Evolutionary conservation across 257 asterid species (phyloP).

Genomic region (Galeopsis tetrahit): DNA sequence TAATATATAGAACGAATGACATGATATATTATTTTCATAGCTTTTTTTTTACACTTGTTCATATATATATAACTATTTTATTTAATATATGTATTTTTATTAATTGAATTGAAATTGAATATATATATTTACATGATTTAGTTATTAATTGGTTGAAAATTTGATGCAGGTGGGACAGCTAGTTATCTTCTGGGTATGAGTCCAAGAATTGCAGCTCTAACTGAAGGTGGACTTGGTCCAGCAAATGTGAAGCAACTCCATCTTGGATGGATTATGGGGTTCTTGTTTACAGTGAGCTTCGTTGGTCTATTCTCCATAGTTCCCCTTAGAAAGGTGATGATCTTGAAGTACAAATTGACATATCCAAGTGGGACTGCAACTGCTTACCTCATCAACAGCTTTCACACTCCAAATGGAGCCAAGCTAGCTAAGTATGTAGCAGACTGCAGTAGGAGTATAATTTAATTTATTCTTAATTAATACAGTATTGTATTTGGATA

Average conservation of each 20-base stretch:
- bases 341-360: slow-evolving; percentile 71
- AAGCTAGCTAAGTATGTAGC: slow-evolving; percentile 62
- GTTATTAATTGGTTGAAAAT: too few relatives aligned
- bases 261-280: slow-evolving; percentile 67
- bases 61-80: too few relatives aligned
- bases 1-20: too few relatives aligned
- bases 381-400: slow-evolving; percentile 80
- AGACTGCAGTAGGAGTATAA: too few relatives aligned
- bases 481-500: not conserved
- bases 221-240: slow-evolving; percentile 53
- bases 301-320: slow-evolving; percentile 80
- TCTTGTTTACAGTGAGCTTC: slow-evolving; percentile 69
- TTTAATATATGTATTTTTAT: too few relatives aligned
- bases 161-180: slow-evolving; percentile 69
- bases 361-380: slow-evolving; percentile 96
- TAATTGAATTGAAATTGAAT: too few relatives aligned
- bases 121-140: too few relatives aligned
- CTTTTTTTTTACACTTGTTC: too few relatives aligned
- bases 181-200: slow-evolving; percentile 77
- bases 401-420: slow-evolving; percentile 87
- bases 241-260: slow-evolving; percentile 55
- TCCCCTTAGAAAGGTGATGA: slow-evolving; percentile 81
- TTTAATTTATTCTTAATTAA: too few relatives aligned
- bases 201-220: slow-evolving; percentile 53
- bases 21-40: too few relatives aligned